Conservation (phyloP, 2,329 filamentous ascomycete species). For the Botrytis tulipae region DNA sequence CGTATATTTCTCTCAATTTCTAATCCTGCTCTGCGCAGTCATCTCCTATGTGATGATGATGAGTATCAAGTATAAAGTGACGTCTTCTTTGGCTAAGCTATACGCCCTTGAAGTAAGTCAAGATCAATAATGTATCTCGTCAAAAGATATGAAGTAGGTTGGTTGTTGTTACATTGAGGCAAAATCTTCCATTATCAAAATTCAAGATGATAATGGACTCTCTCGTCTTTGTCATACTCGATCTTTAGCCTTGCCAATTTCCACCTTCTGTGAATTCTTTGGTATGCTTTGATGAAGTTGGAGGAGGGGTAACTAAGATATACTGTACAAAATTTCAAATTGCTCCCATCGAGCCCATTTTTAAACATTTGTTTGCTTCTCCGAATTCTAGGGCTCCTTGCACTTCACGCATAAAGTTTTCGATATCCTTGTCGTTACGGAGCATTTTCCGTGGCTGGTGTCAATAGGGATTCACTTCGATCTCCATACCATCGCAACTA, state of each 20-base stretch:
- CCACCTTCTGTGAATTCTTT: not conserved
- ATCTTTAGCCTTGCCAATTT: not conserved
- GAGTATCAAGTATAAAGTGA: not conserved
- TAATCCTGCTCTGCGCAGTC: not conserved
- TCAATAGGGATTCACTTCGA: slow-evolving; percentile 8
- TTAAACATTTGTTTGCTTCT: not conserved
- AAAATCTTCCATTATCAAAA: not conserved
- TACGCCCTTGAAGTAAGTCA: not conserved
- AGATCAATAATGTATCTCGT: not conserved
- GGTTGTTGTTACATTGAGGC: not conserved
- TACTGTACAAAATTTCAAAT: not conserved
- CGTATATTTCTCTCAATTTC: not conserved
- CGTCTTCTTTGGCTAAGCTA: not conserved
- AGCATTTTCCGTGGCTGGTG: not conserved
- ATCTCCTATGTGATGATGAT: not conserved
- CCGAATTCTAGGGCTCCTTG: not conserved
- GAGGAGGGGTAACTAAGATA: not conserved
- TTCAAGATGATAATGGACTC: not conserved
- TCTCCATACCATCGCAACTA: not conserved
- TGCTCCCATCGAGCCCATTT: not conserved
- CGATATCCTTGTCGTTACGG: not conserved
- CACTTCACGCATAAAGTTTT: not conserved
- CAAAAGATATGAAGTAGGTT: not conserved
- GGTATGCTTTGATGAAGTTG: not conserved
- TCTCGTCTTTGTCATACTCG: not conserved